Evolutionary conservation across 2,329 filamentous ascomycete species (phyloP).

Genomic region (Cytospora schulzeri): DNA sequence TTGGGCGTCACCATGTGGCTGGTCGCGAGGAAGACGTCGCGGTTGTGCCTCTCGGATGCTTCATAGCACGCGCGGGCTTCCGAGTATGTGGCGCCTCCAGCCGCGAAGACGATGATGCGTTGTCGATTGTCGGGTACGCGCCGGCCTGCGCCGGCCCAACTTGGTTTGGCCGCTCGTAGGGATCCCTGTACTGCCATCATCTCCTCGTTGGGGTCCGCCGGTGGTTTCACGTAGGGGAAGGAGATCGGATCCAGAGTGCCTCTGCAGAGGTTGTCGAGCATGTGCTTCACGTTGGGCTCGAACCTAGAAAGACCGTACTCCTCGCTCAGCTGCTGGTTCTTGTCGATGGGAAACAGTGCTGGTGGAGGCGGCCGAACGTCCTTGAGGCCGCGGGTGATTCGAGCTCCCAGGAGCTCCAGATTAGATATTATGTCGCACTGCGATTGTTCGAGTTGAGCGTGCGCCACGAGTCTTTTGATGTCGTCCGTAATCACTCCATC

Average conservation of each 20-base stretch:
- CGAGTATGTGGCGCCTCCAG: constrained; percentile 91
- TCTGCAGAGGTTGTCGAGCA: constrained; percentile 74
- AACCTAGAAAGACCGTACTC: constrained; percentile 88
- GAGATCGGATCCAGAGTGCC: constrained; percentile 66
- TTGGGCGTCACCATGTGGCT: constrained; percentile 90
- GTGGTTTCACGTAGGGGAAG: constrained; percentile 76
- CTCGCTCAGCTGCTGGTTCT: constrained; percentile 60
- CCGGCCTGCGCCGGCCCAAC: constrained; percentile 79
- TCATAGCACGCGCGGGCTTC: constrained; percentile 91
- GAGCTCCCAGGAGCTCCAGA: constrained; percentile 79
- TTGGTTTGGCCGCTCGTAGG: constrained; percentile 87
- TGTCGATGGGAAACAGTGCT: constrained; percentile 74
- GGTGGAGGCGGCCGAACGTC: constrained; percentile 67
- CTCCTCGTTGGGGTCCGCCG: constrained; percentile 64
- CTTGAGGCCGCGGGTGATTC: constrained; percentile 69
- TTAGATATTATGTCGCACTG: constrained; percentile 73
- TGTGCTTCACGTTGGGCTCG: constrained; percentile 76
- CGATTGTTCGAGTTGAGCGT: constrained; percentile 74
- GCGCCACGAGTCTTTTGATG: constrained; percentile 79
- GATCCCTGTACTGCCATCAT: constrained; percentile 67
- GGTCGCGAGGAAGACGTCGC: constrained; percentile 85
- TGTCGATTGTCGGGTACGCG: constrained; percentile 81
- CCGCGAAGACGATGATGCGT: constrained; percentile 90
- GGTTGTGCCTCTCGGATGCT: constrained; percentile 68
- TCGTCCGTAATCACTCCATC: constrained; percentile 85